Base-by-base conservation (phyloP, 1,284 basidiomycete species). In the Trichosporon asahii region DNA sequence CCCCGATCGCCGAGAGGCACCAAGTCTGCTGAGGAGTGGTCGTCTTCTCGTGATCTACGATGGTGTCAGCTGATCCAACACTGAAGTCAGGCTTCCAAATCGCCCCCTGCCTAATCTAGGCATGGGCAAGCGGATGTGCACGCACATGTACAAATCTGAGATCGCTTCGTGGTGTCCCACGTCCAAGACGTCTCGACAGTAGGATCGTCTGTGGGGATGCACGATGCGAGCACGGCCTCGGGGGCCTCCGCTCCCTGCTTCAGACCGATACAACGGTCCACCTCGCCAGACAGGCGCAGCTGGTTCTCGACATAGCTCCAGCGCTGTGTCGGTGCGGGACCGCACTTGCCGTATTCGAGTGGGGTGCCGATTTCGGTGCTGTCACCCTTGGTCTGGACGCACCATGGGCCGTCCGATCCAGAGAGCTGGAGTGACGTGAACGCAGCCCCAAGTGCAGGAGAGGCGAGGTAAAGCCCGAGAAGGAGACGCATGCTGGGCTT, bases 401-500 rank as follows among this genome's bases (percentile, higher is more conserved):
- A 61, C 27, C 27, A 61, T 12, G 35, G 35, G 35, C 35, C 35
- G 35, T 61, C 14, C 27, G 15, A 6, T 3, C 27, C 27, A 18
- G 57, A 31, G 2, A 61, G 57, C 27, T 31, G 57, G 27, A 61
- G 27, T 29, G 9, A 6, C 3, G 57, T n/a, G 57, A 61, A 61
- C 29, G 27, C 27, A 2, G 57, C 57, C 0, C 27, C 57, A 29
- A 73, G 68, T 0, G 65, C 8, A 29, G 65, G 68, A 5, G 66
- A 35, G 3, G 37, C 46, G 63, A 70, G 31, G 12, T 57, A 27
- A 7, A 71, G 64, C 6, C 44, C 57, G 11, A 71, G 11, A 35
- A 67, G 64, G 55, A 73, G 53, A 14, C 69, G 66, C 64, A 73
- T 31, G 15, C 31, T 33, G 31, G 31, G 31, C 18, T 33, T 3